Conservation (phyloP, 2,329 filamentous ascomycete species). For the Clarireedia hainanense region DNA sequence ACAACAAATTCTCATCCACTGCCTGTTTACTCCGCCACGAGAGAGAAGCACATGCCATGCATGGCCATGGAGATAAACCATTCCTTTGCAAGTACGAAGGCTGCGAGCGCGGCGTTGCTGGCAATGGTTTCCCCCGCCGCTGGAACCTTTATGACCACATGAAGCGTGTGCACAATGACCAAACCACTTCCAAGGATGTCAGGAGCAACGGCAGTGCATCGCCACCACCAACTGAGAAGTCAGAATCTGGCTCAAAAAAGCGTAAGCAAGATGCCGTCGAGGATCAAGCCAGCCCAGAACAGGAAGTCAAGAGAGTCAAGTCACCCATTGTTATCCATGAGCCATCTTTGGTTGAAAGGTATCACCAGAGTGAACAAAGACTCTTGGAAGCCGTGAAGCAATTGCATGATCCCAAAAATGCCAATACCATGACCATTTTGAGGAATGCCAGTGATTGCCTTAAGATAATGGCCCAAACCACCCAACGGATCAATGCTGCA, state of each 20-base stretch:
- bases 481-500: slow-evolving; percentile 20
- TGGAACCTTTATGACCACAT: slow-evolving; percentile 98
- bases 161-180: slow-evolving; percentile 74
- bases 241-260: slow-evolving; percentile 22
- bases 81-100: slow-evolving; percentile 82
- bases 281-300: slow-evolving; percentile 19
- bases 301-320: slow-evolving; percentile 21
- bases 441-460: slow-evolving; percentile 23
- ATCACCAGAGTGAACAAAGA: slow-evolving; percentile 22
- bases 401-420: slow-evolving; percentile 22
- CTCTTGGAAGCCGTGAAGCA: slow-evolving; percentile 23
- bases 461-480: slow-evolving; percentile 25
- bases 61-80: slow-evolving; percentile 88
- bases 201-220: slow-evolving; percentile 22
- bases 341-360: slow-evolving; percentile 24
- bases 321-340: slow-evolving; percentile 22
- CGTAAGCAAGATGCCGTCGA: slow-evolving; percentile 24
- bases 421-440: slow-evolving; percentile 21
- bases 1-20: slow-evolving; percentile 87
- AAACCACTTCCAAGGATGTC: slow-evolving; percentile 16
- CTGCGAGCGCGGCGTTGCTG: slow-evolving; percentile 73
- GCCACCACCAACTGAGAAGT: slow-evolving; percentile 16
- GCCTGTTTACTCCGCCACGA: slow-evolving; percentile 92
- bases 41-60: slow-evolving; percentile 90
- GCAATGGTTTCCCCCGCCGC: slow-evolving; percentile 86